phyloP scores from a whole-genome alignment of 208 protist genomes.

The Trypanosoma caninum region DNA sequence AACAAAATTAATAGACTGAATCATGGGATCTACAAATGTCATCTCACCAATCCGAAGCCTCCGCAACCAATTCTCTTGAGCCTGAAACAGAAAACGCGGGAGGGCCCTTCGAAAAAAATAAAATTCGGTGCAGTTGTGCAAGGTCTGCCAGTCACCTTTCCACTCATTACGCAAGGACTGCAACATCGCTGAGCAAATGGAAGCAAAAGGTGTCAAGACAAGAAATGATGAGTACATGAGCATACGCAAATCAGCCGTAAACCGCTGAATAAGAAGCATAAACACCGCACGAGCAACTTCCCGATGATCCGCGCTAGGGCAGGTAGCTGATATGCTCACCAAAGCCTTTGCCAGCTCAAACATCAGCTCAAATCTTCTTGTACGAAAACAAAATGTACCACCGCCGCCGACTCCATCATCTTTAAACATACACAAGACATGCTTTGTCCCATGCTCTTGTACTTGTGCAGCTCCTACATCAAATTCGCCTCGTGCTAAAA shows the following conservation, averaged over 20 bases:
- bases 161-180: slow-evolving; percentile 44
- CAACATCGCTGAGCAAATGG: slow-evolving; percentile 59
- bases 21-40: slow-evolving; percentile 69
- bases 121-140: not conserved
- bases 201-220: slow-evolving; percentile 60
- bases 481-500: slow-evolving; percentile 8
- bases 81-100: slow-evolving; percentile 31
- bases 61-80: slow-evolving; percentile 33
- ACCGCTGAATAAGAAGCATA: slow-evolving; percentile 35
- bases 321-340: slow-evolving; percentile 45
- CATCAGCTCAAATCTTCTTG: slow-evolving; percentile 39
- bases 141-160: slow-evolving; percentile 3
- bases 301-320: slow-evolving; percentile 36
- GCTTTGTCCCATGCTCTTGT: not conserved
- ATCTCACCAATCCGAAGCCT: slow-evolving; percentile 32
- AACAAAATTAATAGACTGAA: slow-evolving; percentile 65
- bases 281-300: slow-evolving; percentile 28
- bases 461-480: not conserved
- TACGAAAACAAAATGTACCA: slow-evolving; percentile 16
- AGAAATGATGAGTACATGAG: slow-evolving; percentile 56
- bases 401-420: too few relatives aligned
- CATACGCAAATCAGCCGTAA: slow-evolving; percentile 37
- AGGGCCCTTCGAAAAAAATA: slow-evolving; percentile 22
- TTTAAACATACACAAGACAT: too few relatives aligned
- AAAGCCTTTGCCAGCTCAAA: slow-evolving; percentile 61